Conservation (phyloP, 306 rosid genomes). For the Oemleria cerasiformis region DNA sequence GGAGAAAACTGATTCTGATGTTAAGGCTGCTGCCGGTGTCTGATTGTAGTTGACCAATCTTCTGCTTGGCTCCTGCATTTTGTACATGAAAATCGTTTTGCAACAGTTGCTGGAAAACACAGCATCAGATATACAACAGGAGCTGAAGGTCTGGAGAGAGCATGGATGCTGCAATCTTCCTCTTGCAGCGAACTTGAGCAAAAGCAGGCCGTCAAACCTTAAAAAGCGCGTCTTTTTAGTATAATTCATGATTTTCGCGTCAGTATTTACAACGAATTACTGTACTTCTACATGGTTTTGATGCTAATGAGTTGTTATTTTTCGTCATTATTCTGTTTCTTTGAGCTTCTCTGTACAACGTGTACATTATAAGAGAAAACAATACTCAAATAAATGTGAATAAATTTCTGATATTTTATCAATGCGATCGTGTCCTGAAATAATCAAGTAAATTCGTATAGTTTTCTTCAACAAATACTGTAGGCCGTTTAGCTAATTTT, state of each 20-base stretch:
- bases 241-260: neutral
- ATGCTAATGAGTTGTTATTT: neutral
- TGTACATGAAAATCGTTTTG: neutral
- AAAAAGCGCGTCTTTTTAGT: no score
- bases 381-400: neutral
- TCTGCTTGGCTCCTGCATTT: constrained; percentile 5
- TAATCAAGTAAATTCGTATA: no score
- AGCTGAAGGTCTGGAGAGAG: neutral
- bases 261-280: neutral
- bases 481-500: no score
- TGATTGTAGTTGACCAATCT: constrained; percentile 4
- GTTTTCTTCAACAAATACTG: no score
- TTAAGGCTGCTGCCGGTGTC: constrained; percentile 62
- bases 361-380: neutral
- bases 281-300: neutral
- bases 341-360: neutral
- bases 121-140: neutral
- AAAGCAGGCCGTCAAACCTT: neutral
- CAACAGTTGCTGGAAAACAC: neutral
- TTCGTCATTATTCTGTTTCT: neutral
- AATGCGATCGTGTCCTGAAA: no score
- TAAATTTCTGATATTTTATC: neutral
- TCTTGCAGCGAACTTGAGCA: neutral
- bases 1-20: constrained; percentile 59
- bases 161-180: neutral